Evolutionary conservation across 495 filamentous ascomycete species (phyloP), one percentile per base, ranked within the genome.

Genomic region (Venustampulla echinocandica): DNA sequence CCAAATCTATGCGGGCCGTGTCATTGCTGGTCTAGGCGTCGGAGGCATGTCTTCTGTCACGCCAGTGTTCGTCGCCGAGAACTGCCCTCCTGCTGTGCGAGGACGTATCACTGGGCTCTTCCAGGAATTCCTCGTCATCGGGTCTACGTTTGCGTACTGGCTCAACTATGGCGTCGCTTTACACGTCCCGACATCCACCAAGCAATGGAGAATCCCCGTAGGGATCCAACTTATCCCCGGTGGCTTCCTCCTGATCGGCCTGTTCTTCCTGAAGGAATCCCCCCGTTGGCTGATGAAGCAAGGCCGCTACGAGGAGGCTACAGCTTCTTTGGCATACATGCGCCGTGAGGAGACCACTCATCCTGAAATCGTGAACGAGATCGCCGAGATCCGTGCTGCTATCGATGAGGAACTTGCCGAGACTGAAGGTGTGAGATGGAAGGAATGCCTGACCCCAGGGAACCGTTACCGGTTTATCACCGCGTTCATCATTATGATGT

Each of bases 11-110:
- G 62, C 59, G 11, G 60, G 60, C 0, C 62, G 76, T 30, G 62
- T 77, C 4, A 61, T 80, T n/a, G 64, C 68, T 1, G 76, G 76
- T 19, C 49, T 81, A 10, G 77, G 76, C 5, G 65, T 79, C 17
- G 77, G 76, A 10, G 67, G 60, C 17, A 68, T 69, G 2, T 74
- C 71, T 0, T 69, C 73, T 0, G 68, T 75, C 11, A 70, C 77
- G 0, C 76, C 77, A 7, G 25, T 55, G 5, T 55, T 49, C 25
- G 46, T 58, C 4, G 65, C 70, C 6, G 76, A 79, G 52, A 77
- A 69, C 62, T 68, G 71, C 14, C 73, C 74, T 1, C 74, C 73
- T 52, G 64, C 70, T 21, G 69, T 78, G 32, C 64, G 75, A 25
- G 75, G 73, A n/a, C 65, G 68, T 40, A 59, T 75, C 11, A 73